Conservation (phyloP, 2,329 filamentous ascomycete species). For the Elsinoe arachidis region DNA sequence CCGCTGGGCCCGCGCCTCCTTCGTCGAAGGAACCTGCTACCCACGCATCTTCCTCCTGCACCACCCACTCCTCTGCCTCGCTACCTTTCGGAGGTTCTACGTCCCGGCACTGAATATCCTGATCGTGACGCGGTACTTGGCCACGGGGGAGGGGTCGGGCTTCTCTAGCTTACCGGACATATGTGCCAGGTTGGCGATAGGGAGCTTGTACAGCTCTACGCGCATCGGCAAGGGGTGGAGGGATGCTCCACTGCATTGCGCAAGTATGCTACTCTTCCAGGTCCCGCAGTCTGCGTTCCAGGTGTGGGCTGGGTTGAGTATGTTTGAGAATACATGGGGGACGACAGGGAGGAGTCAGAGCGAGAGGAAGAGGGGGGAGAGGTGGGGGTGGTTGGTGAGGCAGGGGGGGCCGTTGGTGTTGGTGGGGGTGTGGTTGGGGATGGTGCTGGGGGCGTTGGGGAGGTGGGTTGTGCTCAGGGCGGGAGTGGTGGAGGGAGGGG, state of each 20-base stretch:
- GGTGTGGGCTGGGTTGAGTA: neutral
- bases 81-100: slow-evolving; percentile 8
- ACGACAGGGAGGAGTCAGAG: neutral
- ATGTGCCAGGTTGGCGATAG: neutral
- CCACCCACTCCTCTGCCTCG: slow-evolving; percentile 3
- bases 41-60: slow-evolving; percentile 7
- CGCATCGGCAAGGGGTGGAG: neutral
- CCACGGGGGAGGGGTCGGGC: neutral
- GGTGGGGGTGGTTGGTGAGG: slow-evolving; percentile 37
- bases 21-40: slow-evolving; percentile 5
- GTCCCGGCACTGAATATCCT: neutral
- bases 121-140: neutral
- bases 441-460: slow-evolving; percentile 4
- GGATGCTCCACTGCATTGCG: neutral
- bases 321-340: slow-evolving; percentile 7
- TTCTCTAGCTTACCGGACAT: neutral
- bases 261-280: slow-evolving; percentile 5
- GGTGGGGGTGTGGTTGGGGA: slow-evolving; percentile 44
- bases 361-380: slow-evolving; percentile 17
- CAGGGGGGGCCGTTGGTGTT: slow-evolving; percentile 20
- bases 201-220: neutral
- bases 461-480: neutral
- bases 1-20: slow-evolving; percentile 9
- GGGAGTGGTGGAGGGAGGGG: neutral
- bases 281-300: slow-evolving; percentile 4